Percentiles rank a stretch among this genome's conserved stretches.
Conservation (phyloP, 83 land plant species). For the Diphasiastrum complanatum region DNA sequence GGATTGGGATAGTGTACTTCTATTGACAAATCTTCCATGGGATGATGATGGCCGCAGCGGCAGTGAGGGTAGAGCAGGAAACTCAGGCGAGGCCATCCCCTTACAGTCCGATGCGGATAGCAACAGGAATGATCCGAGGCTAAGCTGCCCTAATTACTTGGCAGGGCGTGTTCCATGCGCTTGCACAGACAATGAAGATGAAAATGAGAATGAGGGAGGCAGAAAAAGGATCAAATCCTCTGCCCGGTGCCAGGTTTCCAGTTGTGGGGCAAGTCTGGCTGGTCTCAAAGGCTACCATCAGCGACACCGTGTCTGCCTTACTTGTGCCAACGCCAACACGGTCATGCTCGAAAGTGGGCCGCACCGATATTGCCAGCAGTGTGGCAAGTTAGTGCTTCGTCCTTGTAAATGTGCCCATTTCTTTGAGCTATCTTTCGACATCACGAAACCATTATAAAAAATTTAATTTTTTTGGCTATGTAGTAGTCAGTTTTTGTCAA, state of each 20-base stretch:
- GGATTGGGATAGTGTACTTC: too few species aligned
- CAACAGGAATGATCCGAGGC: slow-evolving; percentile 80
- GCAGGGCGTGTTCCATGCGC: slow-evolving; percentile 95
- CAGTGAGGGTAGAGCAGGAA: too few species aligned
- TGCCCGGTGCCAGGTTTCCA: slow-evolving; percentile 78
- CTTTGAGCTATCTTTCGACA: too few species aligned
- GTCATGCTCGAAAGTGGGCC: slow-evolving; percentile 54
- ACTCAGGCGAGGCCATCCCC: too few species aligned
- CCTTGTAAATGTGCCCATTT: too few species aligned
- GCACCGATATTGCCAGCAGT: slow-evolving; percentile 95
- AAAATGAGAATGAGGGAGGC: slow-evolving; percentile 12
- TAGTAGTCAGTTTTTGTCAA: too few species aligned
- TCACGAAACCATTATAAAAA: too few species aligned
- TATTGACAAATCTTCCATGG: too few species aligned
- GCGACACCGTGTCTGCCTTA: slow-evolving; percentile 79
- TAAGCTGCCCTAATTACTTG: slow-evolving; percentile 68
- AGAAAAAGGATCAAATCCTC: slow-evolving; percentile 37
- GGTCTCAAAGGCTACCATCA: slow-evolving; percentile 89
- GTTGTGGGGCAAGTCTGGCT: slow-evolving; percentile 67
- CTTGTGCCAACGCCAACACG: slow-evolving; percentile 64
- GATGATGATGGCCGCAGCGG: too few species aligned
- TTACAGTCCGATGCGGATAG: too few species aligned
- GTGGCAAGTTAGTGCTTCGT: slow-evolving; percentile 75
- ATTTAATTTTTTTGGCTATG: too few species aligned
- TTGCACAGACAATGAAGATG: slow-evolving; percentile 66